A percentile compares a stretch with the other conserved stretches of the same genome.
phyloP scores from a whole-genome alignment of 1,284 basidiomycete genomes.

The Marasmius tenuissimus region DNA sequence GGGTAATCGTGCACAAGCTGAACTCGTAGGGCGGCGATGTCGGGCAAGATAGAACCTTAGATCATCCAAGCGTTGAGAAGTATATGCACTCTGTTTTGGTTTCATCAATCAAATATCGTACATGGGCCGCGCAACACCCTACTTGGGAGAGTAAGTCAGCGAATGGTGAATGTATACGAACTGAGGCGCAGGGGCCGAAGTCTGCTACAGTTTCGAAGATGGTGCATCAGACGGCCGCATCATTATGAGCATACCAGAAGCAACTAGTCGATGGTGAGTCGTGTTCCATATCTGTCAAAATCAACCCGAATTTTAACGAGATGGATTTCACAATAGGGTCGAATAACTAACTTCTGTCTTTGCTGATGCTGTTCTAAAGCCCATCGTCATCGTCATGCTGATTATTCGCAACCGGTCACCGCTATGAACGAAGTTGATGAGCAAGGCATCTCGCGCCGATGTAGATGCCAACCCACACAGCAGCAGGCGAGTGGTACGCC shows the following conservation, averaged over 20 bases:
- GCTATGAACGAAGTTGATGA: slow-evolving; percentile 19
- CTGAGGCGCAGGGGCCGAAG: no score
- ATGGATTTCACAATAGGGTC: neutral
- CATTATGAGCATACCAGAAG: slow-evolving; percentile 10
- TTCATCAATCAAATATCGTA: no score
- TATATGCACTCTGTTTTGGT: no score
- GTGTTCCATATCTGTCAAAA: slow-evolving; percentile 11
- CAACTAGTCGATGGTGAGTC: slow-evolving; percentile 11
- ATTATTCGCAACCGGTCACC: slow-evolving; percentile 40
- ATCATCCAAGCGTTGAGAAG: no score
- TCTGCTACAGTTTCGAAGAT: neutral
- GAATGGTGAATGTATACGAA: no score
- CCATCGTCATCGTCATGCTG: slow-evolving; percentile 35
- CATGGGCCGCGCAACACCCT: no score
- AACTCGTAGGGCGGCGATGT: no score
- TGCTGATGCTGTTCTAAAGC: slow-evolving; percentile 30
- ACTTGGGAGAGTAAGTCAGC: no score
- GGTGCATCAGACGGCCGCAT: slow-evolving; percentile 6
- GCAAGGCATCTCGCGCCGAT: neutral
- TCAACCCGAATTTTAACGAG: neutral
- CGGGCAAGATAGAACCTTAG: no score
- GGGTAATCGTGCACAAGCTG: no score
- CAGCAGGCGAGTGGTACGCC: slow-evolving; percentile 37
- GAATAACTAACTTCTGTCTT: slow-evolving; percentile 30
- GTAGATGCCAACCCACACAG: slow-evolving; percentile 25